Base-by-base conservation (phyloP, 2,329 filamentous ascomycete species). In the Penicillium nordicum region DNA sequence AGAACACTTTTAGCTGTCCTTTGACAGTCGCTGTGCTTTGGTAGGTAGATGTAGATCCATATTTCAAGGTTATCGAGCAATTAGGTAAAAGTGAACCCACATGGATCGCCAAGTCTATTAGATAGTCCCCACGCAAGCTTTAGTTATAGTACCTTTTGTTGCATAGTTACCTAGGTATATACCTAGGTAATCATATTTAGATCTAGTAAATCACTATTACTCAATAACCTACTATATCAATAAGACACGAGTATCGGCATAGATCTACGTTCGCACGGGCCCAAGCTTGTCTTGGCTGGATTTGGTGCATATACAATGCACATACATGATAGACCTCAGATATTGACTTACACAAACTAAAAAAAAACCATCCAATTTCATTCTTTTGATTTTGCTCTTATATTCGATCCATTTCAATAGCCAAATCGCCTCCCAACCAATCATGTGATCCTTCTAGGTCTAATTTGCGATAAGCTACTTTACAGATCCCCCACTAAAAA, bases 371-470 rank as follows among this genome's bases (percentile, higher is more conserved):
- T n/a, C 12, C 11, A 18, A 27, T 27, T 43, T 10, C 9, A 14
- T 18, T 18, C 16, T 29, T 29, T 18, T 16, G 2, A 21, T 44
- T 18, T 6, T 8, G 7, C 21, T 25, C 16, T 43, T 18, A 14
- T 10, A 34, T 10, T 44, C 5, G n/a, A 43, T 18, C 25, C 18
- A 32, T 16, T 8, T 46, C 16, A 40, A 25, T 40, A 32, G 18
- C 8, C 40, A 51, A 40, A 48, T 53, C 50, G 50, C 50, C 34
- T 36, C 49, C 7, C 29, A 42, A 14, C 42, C 43, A 48, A 53
- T 56, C 49, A 56, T 46, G 53, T 56, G 53, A 46, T 52, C n/a
- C n/a, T 51, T 30, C 40, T 36, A 43, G 48, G 40, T 50, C 29
- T 42, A 44, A n/a, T 21, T 23, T 16, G 40, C 53, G 53, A 55